phyloP scores from a whole-genome alignment of 169 alveolate species.

The Eimeria zaria region DNA sequence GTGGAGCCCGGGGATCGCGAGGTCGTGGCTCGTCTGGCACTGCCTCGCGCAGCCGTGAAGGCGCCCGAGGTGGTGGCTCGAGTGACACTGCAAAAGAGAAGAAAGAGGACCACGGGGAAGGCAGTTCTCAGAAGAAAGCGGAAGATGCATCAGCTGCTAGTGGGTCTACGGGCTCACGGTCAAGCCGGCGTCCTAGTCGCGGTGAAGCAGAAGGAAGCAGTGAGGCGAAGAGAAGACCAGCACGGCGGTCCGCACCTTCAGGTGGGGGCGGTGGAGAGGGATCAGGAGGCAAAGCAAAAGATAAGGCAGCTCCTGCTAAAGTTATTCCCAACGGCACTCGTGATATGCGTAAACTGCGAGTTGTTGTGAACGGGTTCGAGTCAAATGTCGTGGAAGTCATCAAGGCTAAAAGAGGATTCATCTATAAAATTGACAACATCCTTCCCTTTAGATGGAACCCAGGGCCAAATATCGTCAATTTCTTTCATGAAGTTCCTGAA shows the following conservation, averaged over 20 bases:
- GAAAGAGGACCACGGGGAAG: neutral
- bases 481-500: conserved; percentile 18
- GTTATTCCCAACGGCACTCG: conserved; percentile 35
- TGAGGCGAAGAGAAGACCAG: conserved; percentile 17
- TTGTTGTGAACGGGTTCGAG: conserved; percentile 18
- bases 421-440: conserved; percentile 55
- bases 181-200: neutral
- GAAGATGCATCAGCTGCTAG: neutral
- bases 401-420: conserved; percentile 75
- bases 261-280: neutral
- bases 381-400: conserved; percentile 44
- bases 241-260: neutral
- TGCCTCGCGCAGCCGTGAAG: neutral
- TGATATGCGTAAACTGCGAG: conserved; percentile 28
- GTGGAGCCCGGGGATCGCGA: neutral
- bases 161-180: neutral
- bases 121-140: neutral
- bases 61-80: neutral
- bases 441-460: conserved; percentile 76
- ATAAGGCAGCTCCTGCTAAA: neutral
- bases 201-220: conserved; percentile 6
- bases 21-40: neutral
- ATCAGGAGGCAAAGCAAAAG: neutral
- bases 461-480: conserved; percentile 53
- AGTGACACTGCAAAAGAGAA: neutral